Evolutionary conservation across 306 rosid genomes (phyloP).

Genomic region (Acacia melanoxylon): DNA sequence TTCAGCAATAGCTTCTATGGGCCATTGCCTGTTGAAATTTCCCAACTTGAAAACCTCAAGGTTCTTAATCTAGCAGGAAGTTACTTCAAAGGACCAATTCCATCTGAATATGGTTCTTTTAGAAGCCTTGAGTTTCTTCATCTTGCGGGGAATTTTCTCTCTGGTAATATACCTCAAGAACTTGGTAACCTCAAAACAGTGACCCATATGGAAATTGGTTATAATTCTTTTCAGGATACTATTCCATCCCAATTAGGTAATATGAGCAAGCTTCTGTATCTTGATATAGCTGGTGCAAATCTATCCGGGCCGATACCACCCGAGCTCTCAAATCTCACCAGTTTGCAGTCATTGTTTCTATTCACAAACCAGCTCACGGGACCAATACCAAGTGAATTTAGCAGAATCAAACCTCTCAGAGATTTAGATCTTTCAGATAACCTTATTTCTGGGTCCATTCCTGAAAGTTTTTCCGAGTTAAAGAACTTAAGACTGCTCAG

Average conservation of each 20-base stretch:
- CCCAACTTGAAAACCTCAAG: constrained; percentile 56
- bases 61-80: constrained; percentile 86
- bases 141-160: constrained; percentile 81
- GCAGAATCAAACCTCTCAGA: constrained; percentile 48
- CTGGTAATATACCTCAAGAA: constrained; percentile 71
- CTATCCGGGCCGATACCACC: constrained; percentile 73
- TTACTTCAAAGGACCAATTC: constrained; percentile 86
- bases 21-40: constrained; percentile 61
- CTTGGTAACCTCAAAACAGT: constrained; percentile 83
- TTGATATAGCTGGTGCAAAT: constrained; percentile 87
- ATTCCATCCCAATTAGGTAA: constrained; percentile 77
- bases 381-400: constrained; percentile 62
- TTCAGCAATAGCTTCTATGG: constrained; percentile 92
- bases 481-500: constrained; percentile 61
- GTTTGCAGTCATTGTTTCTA: constrained; percentile 71
- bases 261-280: constrained; percentile 79
- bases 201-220: constrained; percentile 93
- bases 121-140: constrained; percentile 77
- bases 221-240: constrained; percentile 60
- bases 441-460: constrained; percentile 74
- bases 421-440: constrained; percentile 89
- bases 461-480: constrained; percentile 68
- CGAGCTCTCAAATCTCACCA: constrained; percentile 72
- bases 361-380: constrained; percentile 80
- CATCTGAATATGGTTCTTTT: constrained; percentile 77